Evolutionary conservation across 768 basidiomycete species (phyloP).

Genomic region (Leccinum obscurum): DNA sequence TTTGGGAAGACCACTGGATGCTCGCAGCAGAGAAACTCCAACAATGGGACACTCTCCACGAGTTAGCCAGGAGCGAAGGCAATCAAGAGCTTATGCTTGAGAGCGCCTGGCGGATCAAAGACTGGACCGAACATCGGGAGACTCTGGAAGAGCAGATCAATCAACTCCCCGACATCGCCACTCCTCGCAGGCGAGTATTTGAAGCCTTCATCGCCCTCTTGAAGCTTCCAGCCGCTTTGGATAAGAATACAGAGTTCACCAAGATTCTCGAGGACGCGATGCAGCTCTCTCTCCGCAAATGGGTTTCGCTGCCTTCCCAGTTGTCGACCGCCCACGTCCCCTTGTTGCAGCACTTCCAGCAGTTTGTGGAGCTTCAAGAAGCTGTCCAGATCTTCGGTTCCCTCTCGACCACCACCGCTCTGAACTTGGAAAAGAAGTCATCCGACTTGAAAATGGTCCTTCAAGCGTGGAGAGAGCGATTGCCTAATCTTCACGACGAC

Average conservation of each 20-base stretch:
- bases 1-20: constrained; percentile 99
- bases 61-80: constrained; percentile 83
- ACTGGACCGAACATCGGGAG: constrained; percentile 85
- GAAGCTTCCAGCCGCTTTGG: constrained; percentile 76
- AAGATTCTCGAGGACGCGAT: constrained; percentile 92
- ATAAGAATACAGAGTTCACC: constrained; percentile 87
- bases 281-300: constrained; percentile 95
- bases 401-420: constrained; percentile 79
- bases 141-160: constrained; percentile 78
- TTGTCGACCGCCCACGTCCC: constrained; percentile 93
- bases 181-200: constrained; percentile 96
- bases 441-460: constrained; percentile 95
- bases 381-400: constrained; percentile 94
- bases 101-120: constrained; percentile 90
- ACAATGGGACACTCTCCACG: constrained; percentile 94
- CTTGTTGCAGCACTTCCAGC: constrained; percentile 95
- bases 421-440: constrained; percentile 93
- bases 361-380: constrained; percentile 97
- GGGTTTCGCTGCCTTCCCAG: constrained; percentile 84
- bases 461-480: constrained; percentile 94
- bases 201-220: constrained; percentile 92
- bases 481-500: constrained; percentile 95
- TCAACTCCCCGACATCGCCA: constrained; percentile 80
- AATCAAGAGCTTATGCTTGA: constrained; percentile 94
- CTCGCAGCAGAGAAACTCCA: constrained; percentile 93